Base-by-base conservation (phyloP, 768 basidiomycete genomes). In the Termitomyces sp. region DNA sequence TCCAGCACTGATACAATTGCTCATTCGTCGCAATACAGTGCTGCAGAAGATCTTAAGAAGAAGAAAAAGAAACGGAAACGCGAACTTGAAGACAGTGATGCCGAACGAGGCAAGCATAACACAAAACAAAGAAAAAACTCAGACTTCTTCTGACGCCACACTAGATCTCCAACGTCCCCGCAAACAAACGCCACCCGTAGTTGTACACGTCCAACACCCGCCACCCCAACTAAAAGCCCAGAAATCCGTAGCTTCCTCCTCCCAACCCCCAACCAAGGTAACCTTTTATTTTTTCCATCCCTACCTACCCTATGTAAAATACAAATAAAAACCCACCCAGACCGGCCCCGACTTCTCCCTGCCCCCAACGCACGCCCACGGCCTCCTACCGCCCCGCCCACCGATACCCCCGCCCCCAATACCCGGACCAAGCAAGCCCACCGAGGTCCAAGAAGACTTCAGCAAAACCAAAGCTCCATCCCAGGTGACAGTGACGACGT, bases 41-140 rank as follows among this genome's bases (percentile, higher is more conserved):
- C 70, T 34, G 68, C 72, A 11, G 82, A 86, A 12, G 88, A 89
- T 51, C 63, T 78, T 34, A 89, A 87, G 78, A 89, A 84, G 75
- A 91, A 89, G 78, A 91, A 90, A 77, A 91, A 92, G 76, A 93
- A 92, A 70, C 89, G 91, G 73, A 91, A 89, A 81, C 83, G 88
- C 59, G 90, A 91, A 43, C 77, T 81, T 9, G 85, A 83, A 43
- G 86, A 86, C n/a, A 89, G 87, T 65, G 91, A 92, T 64, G 72
- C 77, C 37, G 90, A 92, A 68, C 78, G 78, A 70, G 83, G 85
- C 84, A 72, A 42, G 52, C 1, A 5, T 15, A 14, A 20, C 47
- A 38, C 56, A 57, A 34, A 17, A 17, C 17, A 17, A 42, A 17
- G 3, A 42, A 40, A 14, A 7, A 42, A 42, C 0, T 14, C 40